A percentile compares a stretch with the other conserved stretches of the same genome.
These are phyloP conservation scores for Fusarium temperatum DNA, from an alignment of 2,329 filamentous ascomycete species.

Conservation along the genomic window DNA sequence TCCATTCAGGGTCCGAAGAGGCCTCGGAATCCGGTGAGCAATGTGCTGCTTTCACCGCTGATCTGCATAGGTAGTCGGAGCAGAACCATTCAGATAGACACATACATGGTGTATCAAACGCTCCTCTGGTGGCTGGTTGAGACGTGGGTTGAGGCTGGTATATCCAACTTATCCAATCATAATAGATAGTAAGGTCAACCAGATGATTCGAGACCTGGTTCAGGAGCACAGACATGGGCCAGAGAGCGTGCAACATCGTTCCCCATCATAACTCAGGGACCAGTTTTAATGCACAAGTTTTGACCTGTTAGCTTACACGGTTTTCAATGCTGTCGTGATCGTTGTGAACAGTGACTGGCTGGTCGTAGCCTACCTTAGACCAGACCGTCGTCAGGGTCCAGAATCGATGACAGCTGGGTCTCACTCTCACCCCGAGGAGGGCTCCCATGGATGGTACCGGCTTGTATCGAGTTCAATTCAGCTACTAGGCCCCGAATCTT, in stretches of 20 bases:
- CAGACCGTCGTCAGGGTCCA: not conserved
- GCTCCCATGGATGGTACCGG: not conserved
- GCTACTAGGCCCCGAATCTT: not conserved
- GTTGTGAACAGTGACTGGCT: not conserved
- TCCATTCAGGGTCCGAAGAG: not conserved
- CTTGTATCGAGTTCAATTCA: not conserved
- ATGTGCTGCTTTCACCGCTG: conserved; percentile 6
- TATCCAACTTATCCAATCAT: not conserved
- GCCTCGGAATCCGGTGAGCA: not conserved
- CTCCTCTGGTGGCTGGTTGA: not conserved
- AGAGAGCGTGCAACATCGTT: not conserved
- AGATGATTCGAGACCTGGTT: conserved; percentile 1
- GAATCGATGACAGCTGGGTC: not conserved
- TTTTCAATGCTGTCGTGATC: conserved; percentile 8
- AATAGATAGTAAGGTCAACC: not conserved
- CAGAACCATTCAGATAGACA: not conserved
- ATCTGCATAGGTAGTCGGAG: not conserved
- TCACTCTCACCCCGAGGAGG: not conserved
- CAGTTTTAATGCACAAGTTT: conserved; percentile 1
- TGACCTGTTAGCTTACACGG: conserved; percentile 32
- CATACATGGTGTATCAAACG: not conserved
- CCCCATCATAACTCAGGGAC: conserved; percentile 1
- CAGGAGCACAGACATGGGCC: conserved; percentile 9
- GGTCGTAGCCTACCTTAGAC: conserved; percentile 3
- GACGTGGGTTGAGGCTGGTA: conserved; percentile 11